Evolutionary conservation across 2,329 filamentous ascomycete genomes (phyloP).

Genomic region (Colletotrichum caudatum): DNA sequence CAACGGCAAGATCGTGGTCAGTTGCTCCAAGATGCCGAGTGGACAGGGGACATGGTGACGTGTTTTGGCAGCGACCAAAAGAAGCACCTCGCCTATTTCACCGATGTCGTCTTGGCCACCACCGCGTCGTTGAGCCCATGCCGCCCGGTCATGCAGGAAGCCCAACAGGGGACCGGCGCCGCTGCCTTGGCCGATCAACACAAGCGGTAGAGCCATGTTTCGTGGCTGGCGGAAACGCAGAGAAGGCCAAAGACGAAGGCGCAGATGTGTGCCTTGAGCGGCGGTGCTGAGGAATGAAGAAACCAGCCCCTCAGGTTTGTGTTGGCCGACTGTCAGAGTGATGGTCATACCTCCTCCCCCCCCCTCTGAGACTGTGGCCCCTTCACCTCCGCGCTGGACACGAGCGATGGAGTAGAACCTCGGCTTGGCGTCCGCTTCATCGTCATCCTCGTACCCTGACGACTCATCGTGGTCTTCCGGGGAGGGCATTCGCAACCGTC

Average conservation of each 20-base stretch:
- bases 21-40: slow-evolving; percentile 20
- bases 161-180: slow-evolving; percentile 29
- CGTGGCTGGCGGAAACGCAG: slow-evolving; percentile 33
- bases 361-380: not conserved
- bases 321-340: slow-evolving; percentile 30
- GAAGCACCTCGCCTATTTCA: slow-evolving; percentile 18
- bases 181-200: slow-evolving; percentile 26
- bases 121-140: not conserved
- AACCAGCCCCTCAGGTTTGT: slow-evolving; percentile 31
- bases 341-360: slow-evolving; percentile 22
- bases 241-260: slow-evolving; percentile 33
- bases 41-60: slow-evolving; percentile 31
- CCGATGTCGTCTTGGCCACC: not conserved
- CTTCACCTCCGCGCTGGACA: not conserved
- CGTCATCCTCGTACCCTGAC: not conserved
- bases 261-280: slow-evolving; percentile 17
- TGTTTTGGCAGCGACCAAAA: slow-evolving; percentile 28
- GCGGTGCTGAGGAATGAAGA: slow-evolving; percentile 28
- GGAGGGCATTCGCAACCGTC: not conserved
- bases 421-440: slow-evolving; percentile 22
- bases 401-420: slow-evolving; percentile 39
- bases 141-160: slow-evolving; percentile 33
- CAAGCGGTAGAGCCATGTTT: slow-evolving; percentile 22
- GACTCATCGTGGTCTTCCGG: slow-evolving; percentile 16
- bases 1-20: slow-evolving; percentile 24